These are phyloP conservation scores for Penicillium paneum DNA, from an alignment of 2,329 filamentous ascomycete genomes.

Conservation along the genomic window DNA sequence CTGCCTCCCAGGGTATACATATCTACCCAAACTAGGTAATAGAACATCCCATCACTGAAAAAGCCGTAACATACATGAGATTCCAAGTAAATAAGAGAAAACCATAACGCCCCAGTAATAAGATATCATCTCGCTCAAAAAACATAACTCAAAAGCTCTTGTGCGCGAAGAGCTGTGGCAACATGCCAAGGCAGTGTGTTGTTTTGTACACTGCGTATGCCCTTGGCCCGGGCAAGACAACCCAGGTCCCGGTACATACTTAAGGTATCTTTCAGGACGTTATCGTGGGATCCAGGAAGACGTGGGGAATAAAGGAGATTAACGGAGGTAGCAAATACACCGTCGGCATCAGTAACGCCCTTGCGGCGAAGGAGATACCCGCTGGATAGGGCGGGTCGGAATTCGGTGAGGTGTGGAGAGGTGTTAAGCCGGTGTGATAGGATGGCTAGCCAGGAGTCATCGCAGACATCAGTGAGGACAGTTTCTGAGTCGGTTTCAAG, in stretches of 20 bases:
- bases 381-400: conserved; percentile 44
- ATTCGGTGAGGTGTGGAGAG: conserved; percentile 41
- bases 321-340: conserved; percentile 40
- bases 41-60: conserved; percentile 8
- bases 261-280: conserved; percentile 42
- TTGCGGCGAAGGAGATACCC: conserved; percentile 48
- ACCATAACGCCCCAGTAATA: conserved; percentile 10
- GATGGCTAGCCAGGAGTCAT: conserved; percentile 59
- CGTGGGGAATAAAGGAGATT: conserved; percentile 41
- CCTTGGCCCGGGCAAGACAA: conserved; percentile 42
- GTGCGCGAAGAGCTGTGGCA: conserved; percentile 43
- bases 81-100: not conserved
- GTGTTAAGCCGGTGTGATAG: conserved; percentile 50
- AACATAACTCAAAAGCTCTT: conserved; percentile 42
- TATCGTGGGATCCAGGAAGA: conserved; percentile 31
- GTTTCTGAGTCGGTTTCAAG: conserved; percentile 54
- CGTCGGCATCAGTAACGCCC: conserved; percentile 42
- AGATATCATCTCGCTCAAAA: conserved; percentile 26
- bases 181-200: conserved; percentile 50
- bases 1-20: conserved; percentile 7
- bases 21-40: conserved; percentile 3
- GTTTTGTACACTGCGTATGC: conserved; percentile 41
- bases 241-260: conserved; percentile 46
- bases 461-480: conserved; percentile 55
- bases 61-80: conserved; percentile 5